These are phyloP conservation scores for Leccinellum rugosiceps DNA, from an alignment of 768 basidiomycete species.

Conservation along the genomic window DNA sequence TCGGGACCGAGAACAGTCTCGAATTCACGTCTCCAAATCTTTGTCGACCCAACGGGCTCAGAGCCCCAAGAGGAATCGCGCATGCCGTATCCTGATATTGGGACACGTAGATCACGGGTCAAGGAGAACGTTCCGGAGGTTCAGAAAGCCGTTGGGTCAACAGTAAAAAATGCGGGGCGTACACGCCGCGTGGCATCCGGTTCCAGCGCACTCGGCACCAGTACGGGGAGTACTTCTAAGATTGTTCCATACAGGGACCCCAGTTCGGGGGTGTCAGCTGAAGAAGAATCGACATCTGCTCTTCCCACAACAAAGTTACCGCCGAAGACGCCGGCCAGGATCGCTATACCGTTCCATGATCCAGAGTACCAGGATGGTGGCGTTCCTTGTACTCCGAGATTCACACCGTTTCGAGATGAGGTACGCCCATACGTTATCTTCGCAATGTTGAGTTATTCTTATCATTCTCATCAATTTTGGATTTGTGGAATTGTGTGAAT, in stretches of 20 bases:
- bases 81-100: constrained; percentile 66
- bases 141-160: constrained; percentile 65
- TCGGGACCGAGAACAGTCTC: constrained; percentile 37
- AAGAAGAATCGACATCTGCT: constrained; percentile 28
- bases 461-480: neutral
- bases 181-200: constrained; percentile 49
- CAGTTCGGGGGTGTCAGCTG: constrained; percentile 37
- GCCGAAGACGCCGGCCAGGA: constrained; percentile 35
- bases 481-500: constrained; percentile 4
- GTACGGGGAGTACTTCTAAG: constrained; percentile 42
- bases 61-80: constrained; percentile 43
- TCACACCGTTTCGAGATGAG: constrained; percentile 74
- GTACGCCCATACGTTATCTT: constrained; percentile 36
- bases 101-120: constrained; percentile 71
- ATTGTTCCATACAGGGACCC: constrained; percentile 69
- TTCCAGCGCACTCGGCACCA: constrained; percentile 12
- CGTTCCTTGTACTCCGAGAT: constrained; percentile 50
- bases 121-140: constrained; percentile 77
- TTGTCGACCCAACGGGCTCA: constrained; percentile 65
- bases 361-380: constrained; percentile 20
- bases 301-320: constrained; percentile 30
- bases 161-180: constrained; percentile 58
- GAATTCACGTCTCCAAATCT: constrained; percentile 63
- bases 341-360: constrained; percentile 40
- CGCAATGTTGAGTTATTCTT: constrained; percentile 6